Evolutionary conservation across 2,329 filamentous ascomycete species (phyloP).

Genomic region (Sporothrix globosa): DNA sequence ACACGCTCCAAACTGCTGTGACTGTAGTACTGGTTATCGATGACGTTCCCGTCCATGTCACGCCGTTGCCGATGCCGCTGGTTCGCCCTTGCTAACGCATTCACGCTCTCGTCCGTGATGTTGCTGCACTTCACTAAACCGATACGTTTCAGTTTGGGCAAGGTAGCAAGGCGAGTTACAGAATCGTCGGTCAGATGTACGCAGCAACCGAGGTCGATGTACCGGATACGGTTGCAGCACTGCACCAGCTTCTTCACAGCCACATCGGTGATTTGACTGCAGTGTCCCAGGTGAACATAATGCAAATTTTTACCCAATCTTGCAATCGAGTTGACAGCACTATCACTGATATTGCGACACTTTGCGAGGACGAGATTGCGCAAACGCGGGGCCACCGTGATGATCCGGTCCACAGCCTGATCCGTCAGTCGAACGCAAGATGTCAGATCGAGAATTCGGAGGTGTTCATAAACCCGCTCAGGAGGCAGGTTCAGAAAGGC

Average conservation of each 20-base stretch:
- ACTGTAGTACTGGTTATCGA: constrained; percentile 58
- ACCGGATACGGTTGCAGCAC: constrained; percentile 88
- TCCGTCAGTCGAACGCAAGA: constrained; percentile 85
- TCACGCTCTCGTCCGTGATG: constrained; percentile 89
- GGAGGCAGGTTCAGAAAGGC: constrained; percentile 80
- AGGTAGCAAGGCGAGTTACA: constrained; percentile 76
- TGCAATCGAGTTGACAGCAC: constrained; percentile 82
- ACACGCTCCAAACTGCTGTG: constrained; percentile 81
- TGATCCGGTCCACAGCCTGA: constrained; percentile 83
- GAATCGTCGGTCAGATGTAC: constrained; percentile 87
- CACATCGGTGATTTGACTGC: constrained; percentile 84
- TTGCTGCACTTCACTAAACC: constrained; percentile 90
- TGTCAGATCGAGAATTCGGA: constrained; percentile 91
- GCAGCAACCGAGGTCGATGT: constrained; percentile 98
- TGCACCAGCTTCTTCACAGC: constrained; percentile 84
- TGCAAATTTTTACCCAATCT: constrained; percentile 93
- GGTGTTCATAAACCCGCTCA: constrained; percentile 74
- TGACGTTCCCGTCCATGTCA: constrained; percentile 53
- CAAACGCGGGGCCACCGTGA: constrained; percentile 80
- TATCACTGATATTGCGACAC: constrained; percentile 89
- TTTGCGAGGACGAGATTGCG: constrained; percentile 94
- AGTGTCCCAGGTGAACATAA: constrained; percentile 95
- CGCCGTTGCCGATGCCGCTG: constrained; percentile 55
- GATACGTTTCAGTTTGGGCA: constrained; percentile 93
- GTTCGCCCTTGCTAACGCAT: constrained; percentile 75